phyloP scores from a whole-genome alignment of 192 early-diverging fungal genomes.

The Oehlia diaphana region DNA sequence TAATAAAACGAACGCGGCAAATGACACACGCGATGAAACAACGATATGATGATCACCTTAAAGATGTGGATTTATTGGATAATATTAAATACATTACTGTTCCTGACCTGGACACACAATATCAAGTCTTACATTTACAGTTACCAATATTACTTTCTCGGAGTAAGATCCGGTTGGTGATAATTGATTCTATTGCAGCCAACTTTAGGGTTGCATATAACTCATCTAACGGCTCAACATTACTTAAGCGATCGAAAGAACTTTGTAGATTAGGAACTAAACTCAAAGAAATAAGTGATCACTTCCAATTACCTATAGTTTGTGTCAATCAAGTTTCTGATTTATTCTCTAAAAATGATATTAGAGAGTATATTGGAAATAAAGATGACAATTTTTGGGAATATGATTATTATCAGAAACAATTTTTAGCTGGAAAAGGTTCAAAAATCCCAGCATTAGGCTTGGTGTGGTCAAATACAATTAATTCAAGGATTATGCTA shows the following conservation, averaged over 20 bases:
- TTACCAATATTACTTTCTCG: conserved; percentile 61
- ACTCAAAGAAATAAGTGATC: conserved; percentile 62
- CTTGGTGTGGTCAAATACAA: conserved; percentile 68
- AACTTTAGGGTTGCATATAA: conserved; percentile 60
- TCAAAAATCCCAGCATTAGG: conserved; percentile 72
- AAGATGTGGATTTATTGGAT: conserved; percentile 30
- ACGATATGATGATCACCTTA: conserved; percentile 32
- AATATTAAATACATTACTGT: conserved; percentile 72
- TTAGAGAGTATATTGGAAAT: background rate
- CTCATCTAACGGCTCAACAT: background rate
- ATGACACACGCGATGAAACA: conserved; percentile 39
- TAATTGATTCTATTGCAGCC: conserved; percentile 86
- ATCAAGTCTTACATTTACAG: conserved; percentile 73
- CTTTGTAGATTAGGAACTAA: conserved; percentile 61
- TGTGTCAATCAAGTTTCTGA: conserved; percentile 84
- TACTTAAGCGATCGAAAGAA: conserved; percentile 46
- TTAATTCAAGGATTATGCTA: conserved; percentile 67
- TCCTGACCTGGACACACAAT: conserved; percentile 66
- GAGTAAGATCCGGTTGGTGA: conserved; percentile 63
- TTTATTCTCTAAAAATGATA: conserved; percentile 28
- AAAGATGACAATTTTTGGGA: conserved; percentile 21
- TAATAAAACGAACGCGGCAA: conserved; percentile 55
- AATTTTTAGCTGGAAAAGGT: conserved; percentile 29
- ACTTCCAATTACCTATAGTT: conserved; percentile 67
- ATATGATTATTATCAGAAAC: conserved; percentile 20